These are phyloP conservation scores for Shiraia sp. DNA, from an alignment of 2,329 filamentous ascomycete species.

Conservation along the genomic window DNA sequence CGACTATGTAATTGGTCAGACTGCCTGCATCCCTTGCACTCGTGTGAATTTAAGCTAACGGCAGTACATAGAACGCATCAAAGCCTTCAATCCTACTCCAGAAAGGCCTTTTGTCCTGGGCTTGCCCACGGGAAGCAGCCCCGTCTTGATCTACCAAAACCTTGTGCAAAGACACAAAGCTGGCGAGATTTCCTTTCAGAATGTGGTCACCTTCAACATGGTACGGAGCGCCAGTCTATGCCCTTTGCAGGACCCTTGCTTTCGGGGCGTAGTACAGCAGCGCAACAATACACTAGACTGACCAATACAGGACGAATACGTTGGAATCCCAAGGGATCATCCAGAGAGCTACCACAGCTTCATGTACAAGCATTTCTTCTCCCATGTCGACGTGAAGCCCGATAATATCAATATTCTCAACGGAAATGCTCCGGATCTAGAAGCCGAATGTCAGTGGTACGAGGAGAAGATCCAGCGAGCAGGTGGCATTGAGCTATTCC, in stretches of 20 bases:
- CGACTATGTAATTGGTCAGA: slow-evolving; percentile 76
- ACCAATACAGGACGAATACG: slow-evolving; percentile 73
- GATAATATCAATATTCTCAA: slow-evolving; percentile 83
- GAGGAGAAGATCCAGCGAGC: slow-evolving; percentile 74
- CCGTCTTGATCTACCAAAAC: slow-evolving; percentile 75
- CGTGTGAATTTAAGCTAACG: slow-evolving; percentile 25
- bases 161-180: slow-evolving; percentile 73
- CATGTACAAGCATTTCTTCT: slow-evolving; percentile 94
- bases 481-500: slow-evolving; percentile 83
- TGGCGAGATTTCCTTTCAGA: slow-evolving; percentile 77
- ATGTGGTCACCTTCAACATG: slow-evolving; percentile 94
- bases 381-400: slow-evolving; percentile 78
- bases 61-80: slow-evolving; percentile 67
- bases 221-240: slow-evolving; percentile 50
- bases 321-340: slow-evolving; percentile 79
- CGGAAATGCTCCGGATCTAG: slow-evolving; percentile 75
- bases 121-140: slow-evolving; percentile 81
- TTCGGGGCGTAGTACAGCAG: slow-evolving; percentile 21
- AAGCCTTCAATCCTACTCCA: slow-evolving; percentile 72
- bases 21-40: slow-evolving; percentile 24
- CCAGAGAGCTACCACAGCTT: slow-evolving; percentile 87
- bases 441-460: slow-evolving; percentile 77
- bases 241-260: slow-evolving; percentile 16
- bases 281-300: slow-evolving; percentile 20
- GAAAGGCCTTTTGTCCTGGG: slow-evolving; percentile 79